Conservation (phyloP, 1,139 yeast genomes). For the Debaryomyces subglobosus region DNA sequence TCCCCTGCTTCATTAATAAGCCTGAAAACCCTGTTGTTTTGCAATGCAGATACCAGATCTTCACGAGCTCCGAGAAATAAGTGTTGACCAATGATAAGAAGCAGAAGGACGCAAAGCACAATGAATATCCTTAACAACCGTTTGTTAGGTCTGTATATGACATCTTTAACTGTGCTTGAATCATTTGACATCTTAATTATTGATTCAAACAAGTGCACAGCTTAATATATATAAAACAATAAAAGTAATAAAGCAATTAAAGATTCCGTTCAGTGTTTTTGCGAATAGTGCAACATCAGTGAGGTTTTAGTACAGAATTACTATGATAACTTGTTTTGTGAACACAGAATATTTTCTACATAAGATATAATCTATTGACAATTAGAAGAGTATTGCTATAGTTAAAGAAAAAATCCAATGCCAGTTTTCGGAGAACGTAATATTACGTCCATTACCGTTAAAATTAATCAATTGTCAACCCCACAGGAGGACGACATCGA, state of each 20-base stretch:
- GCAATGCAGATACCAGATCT: background rate
- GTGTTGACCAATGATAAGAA: background rate
- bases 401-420: constrained; percentile 23
- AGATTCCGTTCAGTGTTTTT: background rate
- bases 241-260: background rate
- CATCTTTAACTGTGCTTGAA: background rate
- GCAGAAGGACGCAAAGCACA: background rate
- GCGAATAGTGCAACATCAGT: constrained; percentile 1
- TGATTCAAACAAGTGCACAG: background rate
- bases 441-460: constrained; percentile 46
- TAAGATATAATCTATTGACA: background rate
- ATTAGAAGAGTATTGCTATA: background rate
- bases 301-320: background rate
- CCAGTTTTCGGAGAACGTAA: constrained; percentile 48
- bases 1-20: background rate
- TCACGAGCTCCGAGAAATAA: background rate
- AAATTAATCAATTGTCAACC: constrained; percentile 44
- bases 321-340: background rate
- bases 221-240: background rate
- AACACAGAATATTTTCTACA: background rate
- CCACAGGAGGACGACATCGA: constrained; percentile 38
- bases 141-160: constrained; percentile 2
- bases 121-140: constrained; percentile 1
- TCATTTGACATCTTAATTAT: background rate
- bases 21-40: background rate